A percentile compares a stretch with the other conserved stretches of the same genome.
phyloP scores from a whole-genome alignment of 2,329 filamentous ascomycete species.

The Colletotrichum australisinense region DNA sequence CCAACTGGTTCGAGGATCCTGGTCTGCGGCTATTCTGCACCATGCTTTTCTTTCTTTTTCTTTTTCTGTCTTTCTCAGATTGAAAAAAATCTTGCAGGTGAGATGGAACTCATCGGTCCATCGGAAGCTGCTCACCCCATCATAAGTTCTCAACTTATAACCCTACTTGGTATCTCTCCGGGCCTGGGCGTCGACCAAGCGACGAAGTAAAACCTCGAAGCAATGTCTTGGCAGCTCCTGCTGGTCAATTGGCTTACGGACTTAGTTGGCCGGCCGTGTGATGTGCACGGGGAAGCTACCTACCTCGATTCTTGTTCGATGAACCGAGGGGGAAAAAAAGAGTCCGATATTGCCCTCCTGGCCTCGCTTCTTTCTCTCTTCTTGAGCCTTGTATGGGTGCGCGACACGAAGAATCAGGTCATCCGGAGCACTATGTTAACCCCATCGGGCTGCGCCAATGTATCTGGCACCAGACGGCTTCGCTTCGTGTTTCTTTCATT shows the following conservation, averaged over 20 bases:
- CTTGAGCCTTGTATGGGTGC: not conserved
- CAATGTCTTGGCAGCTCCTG: slow-evolving; percentile 6
- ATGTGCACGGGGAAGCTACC: not conserved
- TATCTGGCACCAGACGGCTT: not conserved
- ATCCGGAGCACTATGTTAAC: not conserved
- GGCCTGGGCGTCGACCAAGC: slow-evolving; percentile 7
- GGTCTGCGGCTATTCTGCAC: not conserved
- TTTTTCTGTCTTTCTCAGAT: not conserved
- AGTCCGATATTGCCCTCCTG: not conserved
- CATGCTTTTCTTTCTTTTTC: slow-evolving; percentile 13
- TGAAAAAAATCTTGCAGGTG: not conserved
- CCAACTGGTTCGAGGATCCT: slow-evolving; percentile 1
- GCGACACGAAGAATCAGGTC: not conserved
- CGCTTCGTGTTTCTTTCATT: not conserved
- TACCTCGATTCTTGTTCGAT: not conserved
- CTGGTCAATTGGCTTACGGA: slow-evolving; percentile 18
- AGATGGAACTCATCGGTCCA: slow-evolving; percentile 8
- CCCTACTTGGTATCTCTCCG: not conserved
- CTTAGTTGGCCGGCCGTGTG: slow-evolving; percentile 16
- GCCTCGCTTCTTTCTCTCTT: not conserved
- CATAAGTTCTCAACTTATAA: slow-evolving; percentile 4
- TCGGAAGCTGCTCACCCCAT: not conserved
- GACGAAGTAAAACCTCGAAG: not conserved
- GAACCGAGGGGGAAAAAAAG: not conserved
- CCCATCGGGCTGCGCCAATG: not conserved